Evolutionary conservation across 2,329 filamentous ascomycete genomes (phyloP), one percentile per base, ranked within the genome.

Genomic region (Pestalotiopsis sp.): DNA sequence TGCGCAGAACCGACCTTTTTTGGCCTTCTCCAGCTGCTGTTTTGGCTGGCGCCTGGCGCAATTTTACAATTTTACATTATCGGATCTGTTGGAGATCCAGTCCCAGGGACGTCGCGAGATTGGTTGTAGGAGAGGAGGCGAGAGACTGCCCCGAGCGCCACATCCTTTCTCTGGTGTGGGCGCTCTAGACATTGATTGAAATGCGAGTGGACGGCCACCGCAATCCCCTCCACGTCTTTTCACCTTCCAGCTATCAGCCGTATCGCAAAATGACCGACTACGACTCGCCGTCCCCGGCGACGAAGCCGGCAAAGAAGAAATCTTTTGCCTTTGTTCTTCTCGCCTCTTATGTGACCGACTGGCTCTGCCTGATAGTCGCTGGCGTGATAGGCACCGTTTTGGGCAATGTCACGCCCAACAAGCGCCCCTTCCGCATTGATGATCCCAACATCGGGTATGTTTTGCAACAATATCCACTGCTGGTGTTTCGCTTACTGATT

Each of bases 371-470:
- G 68, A 80, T 91, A 52, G 84, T 80, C 20, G 87, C 89, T 25
- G 89, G 86, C 31, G 85, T 83, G 14, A 81, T 92, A 49, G 90
- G 90, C 68, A 86, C 82, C 68, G 84, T 85, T 6, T 86, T 93
- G 72, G 87, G 87, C 69, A 82, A 82, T 60, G 81, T 90, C 65
- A 83, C 85, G 0, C 92, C 92, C 0, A 92, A 90, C 75, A 89
- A 89, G 73, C 86, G 90, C 45, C 90, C 91, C 0, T 95, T 96
- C 78, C 90, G 89, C 41, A 86, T 93, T 6, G 83, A 89, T 71
- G 91, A 98, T 75, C 89, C 91, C 25, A 87, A 89, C 70, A 97
- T 98, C 75, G 92, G 93, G 87, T 89, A 79, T 68, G 86, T 80
- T 45, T 11, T 12, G 23, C 40, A 45, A 27, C 12, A n/a, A 60